phyloP scores from a whole-genome alignment of 75 land plant species.

The Isoetes taiwanensis region DNA sequence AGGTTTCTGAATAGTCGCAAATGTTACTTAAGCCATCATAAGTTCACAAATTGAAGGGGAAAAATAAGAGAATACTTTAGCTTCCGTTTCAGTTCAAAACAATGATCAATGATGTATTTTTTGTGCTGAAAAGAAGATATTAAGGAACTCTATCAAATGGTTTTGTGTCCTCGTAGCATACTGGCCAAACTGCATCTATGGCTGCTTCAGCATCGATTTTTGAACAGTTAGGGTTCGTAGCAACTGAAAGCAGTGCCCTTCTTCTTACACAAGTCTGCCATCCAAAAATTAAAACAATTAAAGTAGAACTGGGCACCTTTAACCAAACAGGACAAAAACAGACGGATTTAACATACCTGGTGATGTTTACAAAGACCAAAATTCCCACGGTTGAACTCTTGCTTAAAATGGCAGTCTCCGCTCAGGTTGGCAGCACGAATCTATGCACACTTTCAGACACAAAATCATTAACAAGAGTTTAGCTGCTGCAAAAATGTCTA shows the following conservation, averaged over 20 bases:
- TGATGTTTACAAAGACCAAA: constrained; percentile 68
- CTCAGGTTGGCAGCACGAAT: constrained; percentile 93
- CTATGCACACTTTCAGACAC: constrained; percentile 16
- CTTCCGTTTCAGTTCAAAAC: too few relatives aligned
- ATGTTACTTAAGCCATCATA: too few relatives aligned
- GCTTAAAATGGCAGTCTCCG: constrained; percentile 95
- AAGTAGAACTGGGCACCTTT: not conserved
- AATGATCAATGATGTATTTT: too few relatives aligned
- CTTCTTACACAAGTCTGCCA: constrained; percentile 24
- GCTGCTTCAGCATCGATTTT: constrained; percentile 6
- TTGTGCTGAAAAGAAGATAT: constrained; percentile 4
- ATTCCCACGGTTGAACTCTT: constrained; percentile 69
- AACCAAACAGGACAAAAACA: not conserved
- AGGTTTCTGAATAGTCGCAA: too few relatives aligned
- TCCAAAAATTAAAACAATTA: not conserved
- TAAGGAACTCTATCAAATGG: constrained; percentile 35
- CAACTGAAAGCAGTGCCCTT: constrained; percentile 22
- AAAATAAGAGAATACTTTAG: too few relatives aligned
- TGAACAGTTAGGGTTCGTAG: constrained; percentile 25
- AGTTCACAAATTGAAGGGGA: too few relatives aligned
- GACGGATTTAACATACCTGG: constrained; percentile 40
- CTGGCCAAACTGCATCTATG: constrained; percentile 23
- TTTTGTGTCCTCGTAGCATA: constrained; percentile 31
- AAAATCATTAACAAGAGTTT: not conserved
- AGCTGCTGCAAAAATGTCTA: not conserved